A percentile compares a stretch with the other conserved stretches of the same genome.
Evolutionary conservation across 768 basidiomycete species (phyloP).

Genomic region (Agrocybe chaxingu): DNA sequence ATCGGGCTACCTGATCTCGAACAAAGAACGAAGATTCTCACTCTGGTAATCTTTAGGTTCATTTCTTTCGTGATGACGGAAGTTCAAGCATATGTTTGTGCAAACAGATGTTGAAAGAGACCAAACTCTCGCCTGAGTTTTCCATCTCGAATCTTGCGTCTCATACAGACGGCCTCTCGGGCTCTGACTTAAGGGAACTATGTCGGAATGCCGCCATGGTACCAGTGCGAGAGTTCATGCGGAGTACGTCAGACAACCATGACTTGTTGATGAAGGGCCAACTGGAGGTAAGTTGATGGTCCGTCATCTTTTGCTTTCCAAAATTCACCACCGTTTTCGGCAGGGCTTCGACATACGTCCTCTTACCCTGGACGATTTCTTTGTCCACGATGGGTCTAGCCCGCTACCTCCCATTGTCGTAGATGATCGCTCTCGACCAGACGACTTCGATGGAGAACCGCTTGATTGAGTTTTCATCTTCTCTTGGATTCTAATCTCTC

Average conservation of each 20-base stretch:
- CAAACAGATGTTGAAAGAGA: slow-evolving; percentile 82
- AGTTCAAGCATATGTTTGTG: slow-evolving; percentile 2
- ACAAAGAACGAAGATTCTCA: slow-evolving; percentile 83
- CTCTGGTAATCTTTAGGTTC: slow-evolving; percentile 47
- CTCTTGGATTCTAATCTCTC: neutral
- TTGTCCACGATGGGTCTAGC: slow-evolving; percentile 36
- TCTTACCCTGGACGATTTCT: slow-evolving; percentile 69
- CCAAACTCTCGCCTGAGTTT: slow-evolving; percentile 62
- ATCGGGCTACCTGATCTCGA: slow-evolving; percentile 74
- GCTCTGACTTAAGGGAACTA: slow-evolving; percentile 88
- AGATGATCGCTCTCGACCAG: slow-evolving; percentile 21
- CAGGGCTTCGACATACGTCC: slow-evolving; percentile 81
- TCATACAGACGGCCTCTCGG: slow-evolving; percentile 73
- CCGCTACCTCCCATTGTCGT: slow-evolving; percentile 26
- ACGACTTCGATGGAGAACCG: slow-evolving; percentile 13
- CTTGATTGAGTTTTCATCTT: slow-evolving; percentile 10
- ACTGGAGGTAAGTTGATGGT: slow-evolving; percentile 34
- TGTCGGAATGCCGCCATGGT: slow-evolving; percentile 94
- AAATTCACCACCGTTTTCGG: neutral
- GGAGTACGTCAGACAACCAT: slow-evolving; percentile 39
- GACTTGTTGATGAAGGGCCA: slow-evolving; percentile 45
- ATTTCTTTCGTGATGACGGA: neutral
- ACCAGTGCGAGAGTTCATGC: slow-evolving; percentile 83
- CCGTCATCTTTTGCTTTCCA: neutral
- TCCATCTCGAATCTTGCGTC: slow-evolving; percentile 60